Conservation (phyloP, 1,139 yeast species). For the Meyerozyma smithsonii region DNA sequence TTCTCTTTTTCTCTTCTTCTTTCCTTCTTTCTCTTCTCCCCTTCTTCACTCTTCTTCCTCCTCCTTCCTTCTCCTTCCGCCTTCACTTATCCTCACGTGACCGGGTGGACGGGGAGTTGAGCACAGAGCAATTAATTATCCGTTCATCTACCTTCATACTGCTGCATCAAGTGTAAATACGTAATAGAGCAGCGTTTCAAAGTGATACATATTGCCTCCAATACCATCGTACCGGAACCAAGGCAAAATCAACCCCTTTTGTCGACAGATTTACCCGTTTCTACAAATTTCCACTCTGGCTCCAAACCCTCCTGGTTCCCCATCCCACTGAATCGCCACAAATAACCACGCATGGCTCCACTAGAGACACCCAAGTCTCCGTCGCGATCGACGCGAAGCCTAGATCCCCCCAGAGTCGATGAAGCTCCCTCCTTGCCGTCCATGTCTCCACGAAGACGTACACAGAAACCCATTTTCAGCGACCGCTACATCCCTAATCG, state of each 20-base stretch:
- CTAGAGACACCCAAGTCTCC: slow-evolving; percentile 41
- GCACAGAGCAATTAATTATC: slow-evolving; percentile 1
- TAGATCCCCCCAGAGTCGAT: slow-evolving; percentile 31
- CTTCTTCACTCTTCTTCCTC: not conserved
- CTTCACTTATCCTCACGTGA: slow-evolving; percentile 2
- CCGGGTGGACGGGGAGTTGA: not conserved
- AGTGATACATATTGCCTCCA: not conserved
- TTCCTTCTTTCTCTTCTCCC: not conserved
- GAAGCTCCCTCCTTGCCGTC: slow-evolving; percentile 23
- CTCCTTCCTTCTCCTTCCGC: not conserved
- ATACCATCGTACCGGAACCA: not conserved
- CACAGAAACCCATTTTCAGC: slow-evolving; percentile 50
- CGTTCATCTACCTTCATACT: not conserved
- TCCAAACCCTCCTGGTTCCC: not conserved
- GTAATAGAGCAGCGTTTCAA: not conserved
- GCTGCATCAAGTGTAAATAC: not conserved
- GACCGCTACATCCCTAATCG: slow-evolving; percentile 87
- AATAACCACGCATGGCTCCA: not conserved
- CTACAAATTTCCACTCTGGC: not conserved
- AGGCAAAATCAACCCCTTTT: no score
- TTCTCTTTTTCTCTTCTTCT: not conserved
- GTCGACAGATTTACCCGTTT: not conserved
- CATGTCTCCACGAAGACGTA: slow-evolving; percentile 37
- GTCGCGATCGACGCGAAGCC: slow-evolving; percentile 31
- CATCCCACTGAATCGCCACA: not conserved